A percentile compares a stretch with the other conserved stretches of the same genome.
Conservation (phyloP, 129 eudicot species). For the Flaveria linearis region DNA sequence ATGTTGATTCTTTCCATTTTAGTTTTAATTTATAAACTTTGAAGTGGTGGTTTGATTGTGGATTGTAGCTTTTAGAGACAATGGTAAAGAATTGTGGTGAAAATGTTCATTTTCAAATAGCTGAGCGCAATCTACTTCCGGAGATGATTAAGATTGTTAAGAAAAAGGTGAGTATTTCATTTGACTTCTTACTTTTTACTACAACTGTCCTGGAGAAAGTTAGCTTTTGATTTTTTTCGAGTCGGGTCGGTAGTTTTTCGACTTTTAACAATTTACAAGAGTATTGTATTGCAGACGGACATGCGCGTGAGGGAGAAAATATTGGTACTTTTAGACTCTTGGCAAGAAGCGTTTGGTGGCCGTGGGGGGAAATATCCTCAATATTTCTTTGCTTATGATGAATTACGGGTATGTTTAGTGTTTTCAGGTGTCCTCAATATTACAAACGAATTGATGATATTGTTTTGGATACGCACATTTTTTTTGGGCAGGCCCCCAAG, state of each 20-base stretch:
- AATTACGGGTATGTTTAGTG: constrained; percentile 57
- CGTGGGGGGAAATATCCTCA: constrained; percentile 83
- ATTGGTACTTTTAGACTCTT: constrained; percentile 68
- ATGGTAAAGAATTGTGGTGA: constrained; percentile 98
- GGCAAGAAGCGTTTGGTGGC: constrained; percentile 98
- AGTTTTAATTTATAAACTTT: not conserved
- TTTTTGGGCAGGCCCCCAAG: not conserved
- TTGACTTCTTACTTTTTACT: not conserved
- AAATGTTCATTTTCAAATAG: constrained; percentile 75
- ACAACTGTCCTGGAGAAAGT: not conserved
- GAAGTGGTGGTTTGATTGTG: constrained; percentile 16
- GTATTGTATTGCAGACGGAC: constrained; percentile 59
- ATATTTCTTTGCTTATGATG: constrained; percentile 91
- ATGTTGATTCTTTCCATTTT: not conserved
- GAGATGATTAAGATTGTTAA: constrained; percentile 87
- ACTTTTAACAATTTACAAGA: not conserved
- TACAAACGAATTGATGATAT: not conserved
- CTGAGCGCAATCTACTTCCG: constrained; percentile 67
- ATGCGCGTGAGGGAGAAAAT: constrained; percentile 85
- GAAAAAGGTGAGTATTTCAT: constrained; percentile 50
- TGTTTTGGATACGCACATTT: constrained; percentile 7
- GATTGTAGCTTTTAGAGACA: constrained; percentile 80
- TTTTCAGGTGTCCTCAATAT: not conserved
- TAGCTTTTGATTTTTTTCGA: not conserved
- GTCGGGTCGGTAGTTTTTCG: not conserved